Evolutionary conservation across 306 rosid species (phyloP), one percentile per base, ranked within the genome.

Genomic region (Vigna mungo): DNA sequence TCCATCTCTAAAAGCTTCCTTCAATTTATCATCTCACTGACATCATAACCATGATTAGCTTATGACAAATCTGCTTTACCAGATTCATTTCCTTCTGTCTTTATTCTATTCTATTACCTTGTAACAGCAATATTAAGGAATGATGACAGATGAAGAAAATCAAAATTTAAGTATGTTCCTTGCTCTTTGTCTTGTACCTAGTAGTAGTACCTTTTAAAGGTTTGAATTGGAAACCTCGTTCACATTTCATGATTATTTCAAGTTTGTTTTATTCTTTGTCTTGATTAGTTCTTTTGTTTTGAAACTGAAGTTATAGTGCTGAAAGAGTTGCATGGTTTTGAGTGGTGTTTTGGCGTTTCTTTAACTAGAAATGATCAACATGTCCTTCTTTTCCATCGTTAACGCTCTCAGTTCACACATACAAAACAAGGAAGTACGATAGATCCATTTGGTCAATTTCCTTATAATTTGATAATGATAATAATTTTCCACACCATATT

Each of bases 241-340:
- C 41, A 17, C 61, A 64, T 70, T 72, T 71, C 21, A 18, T 53
- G 21, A 18, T 53, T 23, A 23, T 48, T 48, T 68, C 43, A 55
- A 36, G 18, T 34, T 49, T 23, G 16, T 32, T 23, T 18, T 21
- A 12, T 51, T 48, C 25, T 32, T 44, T 61, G 30, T 51, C 69
- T 82, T 54, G 48, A 82, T 70, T 68, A 64, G 54, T 60, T 66
- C 17, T 12, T 73, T 17, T 41, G 55, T 32, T 32, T 58, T 68
- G 52, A 11, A 37, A 76, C 37, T 71, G 23, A 53, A 39, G 61
- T 43, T 52, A 6, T 48, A 55, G 55, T 71, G 80, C 74, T 72
- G 68, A 68, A 78, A 36, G 71, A 58, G 71, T 75, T 85, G 88
- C 89, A 83, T 86, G 87, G 86, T 89, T 86, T 85, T 87, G 85